A percentile compares a stretch with the other conserved stretches of the same genome.
These are phyloP conservation scores for Buddleja alternifolia DNA, from an alignment of 257 asterid genomes.

Conservation along the genomic window DNA sequence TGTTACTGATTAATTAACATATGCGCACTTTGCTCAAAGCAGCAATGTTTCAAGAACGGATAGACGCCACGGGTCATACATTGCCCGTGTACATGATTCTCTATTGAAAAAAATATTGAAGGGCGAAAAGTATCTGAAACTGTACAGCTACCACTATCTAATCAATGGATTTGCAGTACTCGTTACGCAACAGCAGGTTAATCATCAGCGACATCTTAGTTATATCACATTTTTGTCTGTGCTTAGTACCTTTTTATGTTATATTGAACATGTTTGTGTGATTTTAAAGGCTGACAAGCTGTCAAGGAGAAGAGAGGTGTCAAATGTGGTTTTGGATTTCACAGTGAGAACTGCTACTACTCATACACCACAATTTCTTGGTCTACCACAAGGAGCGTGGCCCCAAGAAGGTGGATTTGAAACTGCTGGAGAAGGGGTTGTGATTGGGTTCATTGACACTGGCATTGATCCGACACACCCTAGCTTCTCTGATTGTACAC, in stretches of 20 bases:
- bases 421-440: constrained; percentile 94
- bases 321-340: constrained; percentile 82
- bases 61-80: constrained; percentile 39
- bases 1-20: constrained; percentile 19
- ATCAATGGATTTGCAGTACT: constrained; percentile 94
- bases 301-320: constrained; percentile 72
- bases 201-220: background rate
- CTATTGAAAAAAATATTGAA: constrained; percentile 54
- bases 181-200: constrained; percentile 85
- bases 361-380: constrained; percentile 95
- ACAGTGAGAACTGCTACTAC: constrained; percentile 89
- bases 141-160: constrained; percentile 92
- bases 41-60: constrained; percentile 60
- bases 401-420: constrained; percentile 86
- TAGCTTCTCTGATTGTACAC: constrained; percentile 75
- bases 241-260: background rate
- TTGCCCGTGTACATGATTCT: constrained; percentile 77
- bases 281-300: constrained; percentile 77
- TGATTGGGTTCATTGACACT: constrained; percentile 90
- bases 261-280: constrained; percentile 8
- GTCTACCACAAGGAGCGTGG: constrained; percentile 98
- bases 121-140: constrained; percentile 84
- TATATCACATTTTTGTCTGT: constrained; percentile 1
- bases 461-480: constrained; percentile 95
- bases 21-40: constrained; percentile 35